Percentiles rank a stretch among this genome's conserved stretches.
Conservation (phyloP, 2,329 filamentous ascomycete species). For the Arthrobotrys conoides region DNA sequence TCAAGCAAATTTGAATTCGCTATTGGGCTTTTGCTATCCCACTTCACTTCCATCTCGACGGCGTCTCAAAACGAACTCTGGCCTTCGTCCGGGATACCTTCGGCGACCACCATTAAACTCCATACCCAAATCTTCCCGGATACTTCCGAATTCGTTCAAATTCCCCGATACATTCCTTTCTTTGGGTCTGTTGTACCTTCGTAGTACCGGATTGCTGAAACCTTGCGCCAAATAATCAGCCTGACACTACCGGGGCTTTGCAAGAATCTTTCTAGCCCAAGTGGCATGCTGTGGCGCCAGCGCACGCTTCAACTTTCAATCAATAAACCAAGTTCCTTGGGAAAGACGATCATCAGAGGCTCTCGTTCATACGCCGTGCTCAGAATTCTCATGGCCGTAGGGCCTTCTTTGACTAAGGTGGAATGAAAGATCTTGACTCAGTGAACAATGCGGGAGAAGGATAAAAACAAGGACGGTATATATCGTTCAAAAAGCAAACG, state of each 20-base stretch:
- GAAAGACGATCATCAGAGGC: background rate
- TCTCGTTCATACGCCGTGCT: background rate
- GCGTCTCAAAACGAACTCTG: conserved; percentile 29
- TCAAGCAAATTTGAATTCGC: background rate
- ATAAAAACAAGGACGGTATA: conserved; percentile 58
- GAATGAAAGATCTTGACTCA: conserved; percentile 52
- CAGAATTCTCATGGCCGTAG: conserved; percentile 27
- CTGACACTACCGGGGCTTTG: background rate
- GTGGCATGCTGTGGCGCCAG: conserved; percentile 25
- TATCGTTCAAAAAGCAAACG: conserved; percentile 60
- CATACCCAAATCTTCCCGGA: conserved; percentile 25
- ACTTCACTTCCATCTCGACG: conserved; percentile 17
- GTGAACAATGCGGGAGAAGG: conserved; percentile 59
- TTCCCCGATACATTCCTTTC: conserved; percentile 33
- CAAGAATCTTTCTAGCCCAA: background rate
- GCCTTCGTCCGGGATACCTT: conserved; percentile 25
- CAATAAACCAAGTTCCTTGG: background rate
- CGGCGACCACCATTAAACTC: conserved; percentile 45
- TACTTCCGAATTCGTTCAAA: conserved; percentile 54
- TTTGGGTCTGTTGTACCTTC: conserved; percentile 19
- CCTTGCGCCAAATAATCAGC: conserved; percentile 31
- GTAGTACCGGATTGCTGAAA: conserved; percentile 31
- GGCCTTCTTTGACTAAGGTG: conserved; percentile 40
- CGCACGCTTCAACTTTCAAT: conserved; percentile 9
- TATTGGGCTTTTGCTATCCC: conserved; percentile 6